Evolutionary conservation across 2,329 filamentous ascomycete species (phyloP).

Genomic region (Fusarium denticulatum): DNA sequence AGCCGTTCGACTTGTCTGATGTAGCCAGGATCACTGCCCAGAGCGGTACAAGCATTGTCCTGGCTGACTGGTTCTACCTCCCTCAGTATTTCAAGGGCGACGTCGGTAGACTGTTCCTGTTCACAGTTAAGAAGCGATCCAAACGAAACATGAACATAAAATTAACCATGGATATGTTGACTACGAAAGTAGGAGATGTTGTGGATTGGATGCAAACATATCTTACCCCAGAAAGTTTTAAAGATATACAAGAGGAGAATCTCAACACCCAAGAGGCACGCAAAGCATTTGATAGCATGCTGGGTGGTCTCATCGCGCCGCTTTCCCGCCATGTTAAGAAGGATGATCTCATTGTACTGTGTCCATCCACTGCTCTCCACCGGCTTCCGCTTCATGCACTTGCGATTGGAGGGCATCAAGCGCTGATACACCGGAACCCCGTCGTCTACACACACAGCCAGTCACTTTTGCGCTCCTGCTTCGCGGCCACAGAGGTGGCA

Average conservation of each 20-base stretch:
- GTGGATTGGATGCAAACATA: neutral
- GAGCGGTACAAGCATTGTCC: neutral
- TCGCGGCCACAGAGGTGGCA: neutral
- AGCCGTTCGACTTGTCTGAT: neutral
- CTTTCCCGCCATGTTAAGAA: neutral
- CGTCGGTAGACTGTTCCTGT: neutral
- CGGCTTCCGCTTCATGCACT: neutral
- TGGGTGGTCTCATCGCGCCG: neutral
- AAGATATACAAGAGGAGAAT: neutral
- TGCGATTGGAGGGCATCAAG: accelerated
- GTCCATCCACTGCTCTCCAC: neutral
- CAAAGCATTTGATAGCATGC: neutral
- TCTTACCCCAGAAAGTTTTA: neutral
- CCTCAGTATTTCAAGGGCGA: neutral
- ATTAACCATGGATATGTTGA: neutral
- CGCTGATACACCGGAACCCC: neutral
- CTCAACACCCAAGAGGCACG: neutral
- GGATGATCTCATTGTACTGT: neutral
- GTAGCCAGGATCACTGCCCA: neutral
- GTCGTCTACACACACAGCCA: neutral
- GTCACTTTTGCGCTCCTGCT: neutral
- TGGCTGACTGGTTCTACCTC: neutral
- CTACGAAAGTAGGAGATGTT: neutral
- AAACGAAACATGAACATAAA: neutral
- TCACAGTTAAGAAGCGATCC: neutral